Percentiles rank a stretch among this genome's conserved stretches.
Conservation (phyloP, 164 flowering plant genomes). For the Buxus sempervirens region DNA sequence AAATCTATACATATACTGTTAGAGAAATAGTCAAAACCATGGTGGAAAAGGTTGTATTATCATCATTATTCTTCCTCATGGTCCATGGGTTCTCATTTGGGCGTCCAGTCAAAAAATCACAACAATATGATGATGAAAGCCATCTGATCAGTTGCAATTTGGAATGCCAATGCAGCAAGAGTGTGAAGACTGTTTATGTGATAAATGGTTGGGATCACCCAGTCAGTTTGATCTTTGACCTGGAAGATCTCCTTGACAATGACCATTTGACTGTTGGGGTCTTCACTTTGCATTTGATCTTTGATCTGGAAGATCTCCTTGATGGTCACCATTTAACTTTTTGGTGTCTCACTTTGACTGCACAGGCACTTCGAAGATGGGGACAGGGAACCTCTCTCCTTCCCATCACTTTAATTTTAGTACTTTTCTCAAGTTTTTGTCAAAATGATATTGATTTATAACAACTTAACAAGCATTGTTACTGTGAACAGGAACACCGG, state of each 20-base stretch:
- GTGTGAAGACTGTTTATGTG: not conserved
- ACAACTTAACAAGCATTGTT: not conserved
- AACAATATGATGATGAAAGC: not conserved
- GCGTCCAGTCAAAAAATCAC: no score
- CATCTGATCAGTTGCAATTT: not conserved
- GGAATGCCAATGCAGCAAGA: not conserved
- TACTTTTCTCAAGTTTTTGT: no score
- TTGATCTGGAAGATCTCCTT: not conserved
- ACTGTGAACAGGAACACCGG: slow-evolving; percentile 56
- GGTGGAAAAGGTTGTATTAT: not conserved
- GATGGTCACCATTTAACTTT: not conserved
- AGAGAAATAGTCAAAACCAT: not conserved
- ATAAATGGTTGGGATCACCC: not conserved
- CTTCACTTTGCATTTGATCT: no score
- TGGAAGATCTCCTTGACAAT: not conserved
- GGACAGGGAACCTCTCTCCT: not conserved
- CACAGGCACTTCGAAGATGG: not conserved
- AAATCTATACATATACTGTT: not conserved
- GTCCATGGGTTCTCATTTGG: no score
- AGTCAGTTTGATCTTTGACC: not conserved
- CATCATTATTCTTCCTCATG: no score
- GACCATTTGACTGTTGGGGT: not conserved
- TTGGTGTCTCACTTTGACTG: not conserved
- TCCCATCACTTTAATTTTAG: not conserved
- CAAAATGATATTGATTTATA: not conserved